Evolutionary conservation across 352 stramenopile genomes (phyloP).

Genomic region (Phytopythium helicoides): DNA sequence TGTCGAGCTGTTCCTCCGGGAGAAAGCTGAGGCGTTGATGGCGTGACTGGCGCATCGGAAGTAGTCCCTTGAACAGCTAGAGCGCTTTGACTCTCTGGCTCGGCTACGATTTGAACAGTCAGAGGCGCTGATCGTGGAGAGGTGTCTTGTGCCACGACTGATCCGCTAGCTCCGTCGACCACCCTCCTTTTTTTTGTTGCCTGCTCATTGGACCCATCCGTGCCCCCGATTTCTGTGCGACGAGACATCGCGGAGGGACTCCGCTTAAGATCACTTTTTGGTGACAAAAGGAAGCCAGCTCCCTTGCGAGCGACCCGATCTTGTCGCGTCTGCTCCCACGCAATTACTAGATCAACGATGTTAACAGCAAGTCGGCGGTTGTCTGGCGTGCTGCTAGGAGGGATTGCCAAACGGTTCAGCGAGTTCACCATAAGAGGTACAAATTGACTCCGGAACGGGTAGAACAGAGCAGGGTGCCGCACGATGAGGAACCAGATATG

Average conservation of each 20-base stretch:
- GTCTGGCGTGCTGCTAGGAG: conserved; percentile 91
- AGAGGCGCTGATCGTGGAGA: background rate
- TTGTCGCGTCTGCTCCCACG: conserved; percentile 92
- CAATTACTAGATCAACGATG: conserved; percentile 95
- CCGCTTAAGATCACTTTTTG: conserved; percentile 35
- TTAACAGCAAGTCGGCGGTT: conserved; percentile 92
- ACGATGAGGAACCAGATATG: conserved; percentile 98
- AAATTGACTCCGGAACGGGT: conserved; percentile 91
- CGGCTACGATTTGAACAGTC: background rate
- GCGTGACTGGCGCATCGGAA: background rate
- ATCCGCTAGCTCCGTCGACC: conserved; percentile 1
- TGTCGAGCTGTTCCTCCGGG: conserved; percentile 5
- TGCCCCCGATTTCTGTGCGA: conserved; percentile 7
- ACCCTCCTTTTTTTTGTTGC: conserved; percentile 52
- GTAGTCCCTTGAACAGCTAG: conserved; percentile 6
- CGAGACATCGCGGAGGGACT: conserved; percentile 17
- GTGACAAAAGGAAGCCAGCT: conserved; percentile 9
- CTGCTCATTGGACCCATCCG: conserved; percentile 14
- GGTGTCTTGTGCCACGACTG: background rate
- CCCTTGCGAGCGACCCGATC: conserved; percentile 46
- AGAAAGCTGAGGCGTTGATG: conserved; percentile 1
- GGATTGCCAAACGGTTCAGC: conserved; percentile 94
- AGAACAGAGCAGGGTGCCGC: conserved; percentile 93
- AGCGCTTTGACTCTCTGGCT: conserved; percentile 8
- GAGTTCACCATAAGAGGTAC: conserved; percentile 96